phyloP scores from a whole-genome alignment of 2,329 filamentous ascomycete species.

The Exophiala bonariae region DNA sequence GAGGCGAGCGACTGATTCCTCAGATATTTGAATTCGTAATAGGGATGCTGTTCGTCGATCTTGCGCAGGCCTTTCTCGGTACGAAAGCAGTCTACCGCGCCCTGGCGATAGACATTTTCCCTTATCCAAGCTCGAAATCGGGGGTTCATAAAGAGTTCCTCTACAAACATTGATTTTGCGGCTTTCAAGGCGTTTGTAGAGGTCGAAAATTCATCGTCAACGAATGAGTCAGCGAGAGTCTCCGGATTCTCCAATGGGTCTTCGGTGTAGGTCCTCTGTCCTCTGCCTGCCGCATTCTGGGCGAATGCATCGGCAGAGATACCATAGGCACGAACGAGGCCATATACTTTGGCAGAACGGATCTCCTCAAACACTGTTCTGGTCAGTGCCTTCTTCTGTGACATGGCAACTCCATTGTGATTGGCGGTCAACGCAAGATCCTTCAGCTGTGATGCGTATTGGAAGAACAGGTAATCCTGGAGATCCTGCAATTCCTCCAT shows the following conservation, averaged over 20 bases:
- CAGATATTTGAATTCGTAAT: slow-evolving; percentile 97
- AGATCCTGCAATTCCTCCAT: slow-evolving; percentile 97
- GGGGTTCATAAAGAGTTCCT: slow-evolving; percentile 85
- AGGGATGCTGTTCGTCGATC: slow-evolving; percentile 92
- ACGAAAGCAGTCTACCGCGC: slow-evolving; percentile 80
- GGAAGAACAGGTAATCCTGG: slow-evolving; percentile 95
- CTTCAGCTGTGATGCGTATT: slow-evolving; percentile 80
- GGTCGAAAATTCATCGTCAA: slow-evolving; percentile 72
- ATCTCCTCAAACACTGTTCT: slow-evolving; percentile 81
- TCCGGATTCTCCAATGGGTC: slow-evolving; percentile 78
- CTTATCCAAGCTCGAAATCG: slow-evolving; percentile 87
- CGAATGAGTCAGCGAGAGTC: slow-evolving; percentile 79
- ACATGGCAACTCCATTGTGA: slow-evolving; percentile 64
- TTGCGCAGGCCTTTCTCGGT: slow-evolving; percentile 92
- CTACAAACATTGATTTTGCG: slow-evolving; percentile 83
- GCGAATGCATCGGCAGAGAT: slow-evolving; percentile 87
- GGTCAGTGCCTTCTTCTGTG: slow-evolving; percentile 79
- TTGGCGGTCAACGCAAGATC: slow-evolving; percentile 68
- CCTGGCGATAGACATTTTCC: slow-evolving; percentile 77
- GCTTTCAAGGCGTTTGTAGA: slow-evolving; percentile 73
- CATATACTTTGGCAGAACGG: slow-evolving; percentile 75
- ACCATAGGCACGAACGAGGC: slow-evolving; percentile 83
- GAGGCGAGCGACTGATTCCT: slow-evolving; percentile 83
- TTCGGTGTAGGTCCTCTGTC: slow-evolving; percentile 78
- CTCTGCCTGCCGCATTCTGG: slow-evolving; percentile 77